phyloP scores from a whole-genome alignment of 2,329 filamentous ascomycete genomes.

The Xylaria sp. region DNA sequence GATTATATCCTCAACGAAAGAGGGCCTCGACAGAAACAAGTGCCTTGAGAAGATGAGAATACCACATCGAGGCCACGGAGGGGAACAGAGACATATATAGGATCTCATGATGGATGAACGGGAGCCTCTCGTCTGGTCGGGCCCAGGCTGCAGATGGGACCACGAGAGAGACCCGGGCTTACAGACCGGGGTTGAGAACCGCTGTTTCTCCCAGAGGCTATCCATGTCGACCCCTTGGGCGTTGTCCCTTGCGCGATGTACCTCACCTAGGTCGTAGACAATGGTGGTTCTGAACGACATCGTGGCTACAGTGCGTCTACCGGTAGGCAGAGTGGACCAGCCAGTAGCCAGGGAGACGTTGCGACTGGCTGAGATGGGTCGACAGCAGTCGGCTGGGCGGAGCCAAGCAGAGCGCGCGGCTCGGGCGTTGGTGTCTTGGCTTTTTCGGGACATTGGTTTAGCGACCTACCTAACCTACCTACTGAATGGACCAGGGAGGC shows the following conservation, averaged over 20 bases:
- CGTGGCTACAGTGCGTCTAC: constrained; percentile 21
- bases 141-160: constrained; percentile 33
- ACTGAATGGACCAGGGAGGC: constrained; percentile 1
- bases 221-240: constrained; percentile 39
- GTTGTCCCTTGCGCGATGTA: constrained; percentile 43
- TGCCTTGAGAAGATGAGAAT: constrained; percentile 42
- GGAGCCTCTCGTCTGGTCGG: constrained; percentile 42
- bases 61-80: constrained; percentile 24
- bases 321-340: constrained; percentile 7
- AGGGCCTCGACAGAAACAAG: constrained; percentile 46
- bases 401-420: constrained; percentile 44
- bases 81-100: constrained; percentile 48
- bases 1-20: constrained; percentile 48
- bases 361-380: constrained; percentile 29
- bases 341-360: constrained; percentile 20
- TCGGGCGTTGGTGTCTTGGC: constrained; percentile 38
- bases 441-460: constrained; percentile 15
- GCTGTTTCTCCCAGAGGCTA: constrained; percentile 41
- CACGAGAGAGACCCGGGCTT: constrained; percentile 36
- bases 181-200: constrained; percentile 42
- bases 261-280: not conserved
- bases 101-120: constrained; percentile 39
- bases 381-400: constrained; percentile 23
- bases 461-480: not conserved
- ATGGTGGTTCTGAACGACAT: not conserved